Evolutionary conservation across 768 basidiomycete genomes (phyloP), one percentile per base, ranked within the genome.

Genomic region (Trametes maxima): DNA sequence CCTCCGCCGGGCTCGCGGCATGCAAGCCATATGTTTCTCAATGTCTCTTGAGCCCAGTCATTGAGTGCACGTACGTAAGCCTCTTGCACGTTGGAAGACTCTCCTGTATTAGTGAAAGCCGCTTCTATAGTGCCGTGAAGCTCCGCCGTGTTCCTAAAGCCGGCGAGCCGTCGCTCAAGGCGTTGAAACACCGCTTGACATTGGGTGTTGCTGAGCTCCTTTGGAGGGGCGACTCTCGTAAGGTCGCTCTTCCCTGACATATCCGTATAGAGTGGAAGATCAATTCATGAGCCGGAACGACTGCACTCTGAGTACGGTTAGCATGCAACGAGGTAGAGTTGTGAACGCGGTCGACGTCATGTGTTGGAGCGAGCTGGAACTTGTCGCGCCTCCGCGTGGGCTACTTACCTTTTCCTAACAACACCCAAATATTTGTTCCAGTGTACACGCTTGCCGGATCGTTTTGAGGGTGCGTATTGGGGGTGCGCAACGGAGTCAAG

Each of bases 11-110:
- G 77, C 58, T 79, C 75, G 17, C 74, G 72, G 63, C 82, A 83
- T 4, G 76, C 77, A 22, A 75, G 65, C 78, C 80, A 84, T 5
- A 79, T 74, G 56, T 80, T 73, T 49, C 77, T 69, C 4, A 80
- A 59, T 16, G 83, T 66, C 2, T 69, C 67, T 49, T 83, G 78
- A 0, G 78, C 78, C 83, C 84, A 85, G 14, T 48, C 19, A 55
- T 82, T 72, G 10, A 84, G 65, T 22, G 76, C 75, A 17, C 64
- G 36, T 19, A 74, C 62, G 57, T 78, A 80, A n/a, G 62, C 65
- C 7, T 75, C 70, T n/a, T 59, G 54, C n/a, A 33, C 21, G 36
- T 50, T n/a, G 48, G 40, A 12, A 13, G 36, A 25, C 1, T 14
- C 11, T 5, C 28, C 33, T n/a, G 47, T 40, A 11, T 53, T 37